phyloP scores from a whole-genome alignment of 768 basidiomycete species.

The Tephrocybe sp. region DNA sequence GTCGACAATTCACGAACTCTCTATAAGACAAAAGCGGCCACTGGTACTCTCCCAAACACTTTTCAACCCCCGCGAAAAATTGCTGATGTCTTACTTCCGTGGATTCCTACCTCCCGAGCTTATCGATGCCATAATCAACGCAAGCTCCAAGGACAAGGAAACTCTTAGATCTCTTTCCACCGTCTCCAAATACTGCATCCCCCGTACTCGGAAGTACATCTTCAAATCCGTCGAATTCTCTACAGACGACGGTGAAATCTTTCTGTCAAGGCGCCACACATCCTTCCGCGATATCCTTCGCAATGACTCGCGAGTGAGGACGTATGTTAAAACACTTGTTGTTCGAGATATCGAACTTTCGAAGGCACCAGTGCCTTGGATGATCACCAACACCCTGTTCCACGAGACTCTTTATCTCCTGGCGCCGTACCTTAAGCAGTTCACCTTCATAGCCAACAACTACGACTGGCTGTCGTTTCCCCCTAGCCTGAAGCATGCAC shows the following conservation, averaged over 20 bases:
- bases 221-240: conserved; percentile 8
- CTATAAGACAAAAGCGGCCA: too few species aligned
- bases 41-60: too few species aligned
- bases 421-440: conserved; percentile 1
- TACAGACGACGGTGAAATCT: conserved; percentile 1
- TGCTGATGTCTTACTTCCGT: not conserved
- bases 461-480: conserved; percentile 6
- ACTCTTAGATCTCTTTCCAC: conserved; percentile 1
- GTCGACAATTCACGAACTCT: too few species aligned
- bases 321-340: conserved; percentile 2
- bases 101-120: conserved; percentile 9
- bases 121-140: conserved; percentile 10
- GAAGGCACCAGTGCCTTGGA: not conserved
- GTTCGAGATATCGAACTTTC: conserved; percentile 5
- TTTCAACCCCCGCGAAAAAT: too few species aligned
- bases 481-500: conserved; percentile 4
- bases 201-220: conserved; percentile 3
- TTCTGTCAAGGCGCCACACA: not conserved
- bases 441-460: conserved; percentile 7
- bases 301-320: not conserved
- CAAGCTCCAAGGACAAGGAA: not conserved
- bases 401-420: conserved; percentile 8
- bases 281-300: conserved; percentile 1
- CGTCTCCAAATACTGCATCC: conserved; percentile 2
- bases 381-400: conserved; percentile 7